Evolutionary conservation across 1,284 basidiomycete species (phyloP), one percentile per base, ranked within the genome.

Genomic region (Puccinia novopanici): DNA sequence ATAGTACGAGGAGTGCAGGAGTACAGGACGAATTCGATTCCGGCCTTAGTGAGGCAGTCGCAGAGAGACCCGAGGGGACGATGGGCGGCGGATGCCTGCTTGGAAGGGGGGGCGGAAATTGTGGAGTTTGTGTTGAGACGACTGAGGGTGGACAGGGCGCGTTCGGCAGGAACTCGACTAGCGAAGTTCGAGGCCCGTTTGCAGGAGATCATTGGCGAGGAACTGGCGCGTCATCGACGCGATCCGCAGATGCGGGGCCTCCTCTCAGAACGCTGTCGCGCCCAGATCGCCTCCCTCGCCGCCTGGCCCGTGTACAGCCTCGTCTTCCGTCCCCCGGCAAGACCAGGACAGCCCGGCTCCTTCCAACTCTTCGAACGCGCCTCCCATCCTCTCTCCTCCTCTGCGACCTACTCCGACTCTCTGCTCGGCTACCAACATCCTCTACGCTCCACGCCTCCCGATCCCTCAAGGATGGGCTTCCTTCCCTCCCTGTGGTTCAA

Each of bases 61-160:
- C n/a, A n/a, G n/a, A n/a, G n/a, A n/a, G n/a, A n/a, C 45, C 48
- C 61, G 24, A 34, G 59, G 0, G 42, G 27, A 17, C 45, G 63
- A 52, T 77, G 75, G 75, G 52, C 75, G 40, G 52, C 42, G 30
- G 48, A 61, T 19, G 34, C 37, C 6, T 68, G 75, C 45, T 27
- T 77, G 3, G 63, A 68, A 13, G 52, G 12, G 1, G 75, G 75
- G 0, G 45, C 24, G 12, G 24, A n/a, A n/a, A 77, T 77, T 13
- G 30, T 77, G 10, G 13, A 30, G 15, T 67, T 77, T 24, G 22
- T 77, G 19, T 1, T 2, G 4, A n/a, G 27, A 5, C 42, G 48
- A 12, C 27, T 68, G 2, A 6, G 27, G 9, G 4, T 1, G 3
- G 22, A 15, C 13, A 2, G 27, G 42, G 1, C 10, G 13, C n/a